Percentiles rank a stretch among this genome's conserved stretches.
phyloP scores from a whole-genome alignment of 371 early-diverging fungal genomes.

The Mucor circinelloides region DNA sequence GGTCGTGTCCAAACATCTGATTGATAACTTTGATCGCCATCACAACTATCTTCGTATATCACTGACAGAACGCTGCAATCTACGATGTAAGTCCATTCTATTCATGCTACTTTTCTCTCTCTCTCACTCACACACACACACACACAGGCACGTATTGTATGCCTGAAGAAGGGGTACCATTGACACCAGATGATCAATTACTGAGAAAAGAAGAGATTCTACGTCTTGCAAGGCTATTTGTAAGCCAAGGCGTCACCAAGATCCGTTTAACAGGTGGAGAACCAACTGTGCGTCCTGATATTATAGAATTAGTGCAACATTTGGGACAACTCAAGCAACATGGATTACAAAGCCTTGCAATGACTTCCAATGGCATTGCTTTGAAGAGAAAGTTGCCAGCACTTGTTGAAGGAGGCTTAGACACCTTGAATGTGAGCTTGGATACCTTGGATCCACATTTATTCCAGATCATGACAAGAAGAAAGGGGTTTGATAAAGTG shows the following conservation, averaged over 20 bases:
- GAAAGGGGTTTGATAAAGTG: conserved; percentile 80
- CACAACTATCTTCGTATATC: conserved; percentile 94
- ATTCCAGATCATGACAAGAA: conserved; percentile 88
- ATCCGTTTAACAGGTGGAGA: conserved; percentile 96
- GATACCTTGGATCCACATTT: conserved; percentile 88
- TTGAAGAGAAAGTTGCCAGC: conserved; percentile 78
- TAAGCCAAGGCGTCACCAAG: conserved; percentile 86
- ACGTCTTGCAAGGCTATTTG: conserved; percentile 80
- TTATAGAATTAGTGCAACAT: conserved; percentile 78
- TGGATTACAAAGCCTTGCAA: conserved; percentile 82
- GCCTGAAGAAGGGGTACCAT: conserved; percentile 89
- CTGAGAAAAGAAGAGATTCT: conserved; percentile 83
- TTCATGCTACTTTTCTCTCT: neutral
- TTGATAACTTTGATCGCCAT: conserved; percentile 80
- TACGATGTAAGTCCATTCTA: conserved; percentile 71
- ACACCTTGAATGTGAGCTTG: conserved; percentile 86
- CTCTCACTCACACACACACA: neutral
- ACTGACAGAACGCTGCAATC: conserved; percentile 91
- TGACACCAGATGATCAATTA: conserved; percentile 72
- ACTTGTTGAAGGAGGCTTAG: conserved; percentile 76
- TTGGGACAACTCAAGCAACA: conserved; percentile 68
- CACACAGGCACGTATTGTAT: conserved; percentile 89
- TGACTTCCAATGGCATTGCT: conserved; percentile 94
- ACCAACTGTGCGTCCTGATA: conserved; percentile 92
- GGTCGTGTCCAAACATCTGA: conserved; percentile 19